phyloP scores from a whole-genome alignment of 208 protist species.

The Leishmania arabica region DNA sequence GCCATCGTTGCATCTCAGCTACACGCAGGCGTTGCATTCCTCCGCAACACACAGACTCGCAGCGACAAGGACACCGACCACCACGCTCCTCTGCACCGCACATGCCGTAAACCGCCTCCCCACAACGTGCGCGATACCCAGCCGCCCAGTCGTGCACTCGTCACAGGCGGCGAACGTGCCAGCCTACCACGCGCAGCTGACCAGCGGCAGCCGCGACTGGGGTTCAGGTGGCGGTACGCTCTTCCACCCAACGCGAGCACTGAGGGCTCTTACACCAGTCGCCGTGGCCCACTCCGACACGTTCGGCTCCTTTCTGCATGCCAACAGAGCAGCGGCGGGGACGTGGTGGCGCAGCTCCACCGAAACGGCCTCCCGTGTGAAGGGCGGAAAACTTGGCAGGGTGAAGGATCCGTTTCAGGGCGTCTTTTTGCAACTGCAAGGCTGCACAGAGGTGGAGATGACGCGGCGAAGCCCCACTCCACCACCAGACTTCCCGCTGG shows the following conservation, averaged over 20 bases:
- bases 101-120: neutral
- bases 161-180: neutral
- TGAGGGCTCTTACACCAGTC: slow-evolving; percentile 14
- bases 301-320: neutral
- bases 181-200: neutral
- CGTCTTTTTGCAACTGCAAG: neutral
- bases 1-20: neutral
- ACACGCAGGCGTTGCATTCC: neutral
- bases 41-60: neutral
- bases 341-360: slow-evolving; percentile 9
- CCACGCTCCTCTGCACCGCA: neutral
- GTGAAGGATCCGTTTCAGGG: slow-evolving; percentile 10
- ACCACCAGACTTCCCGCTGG: slow-evolving; percentile 31
- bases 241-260: slow-evolving; percentile 11
- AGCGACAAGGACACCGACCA: neutral
- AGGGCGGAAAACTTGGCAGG: neutral
- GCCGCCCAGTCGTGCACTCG: neutral
- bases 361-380: neutral
- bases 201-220: neutral
- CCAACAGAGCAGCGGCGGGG: neutral
- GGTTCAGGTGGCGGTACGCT: neutral
- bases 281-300: slow-evolving; percentile 4
- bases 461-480: neutral
- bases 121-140: neutral
- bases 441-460: neutral